Percentiles rank a stretch among this genome's conserved stretches.
phyloP scores from a whole-genome alignment of 805 yeast genomes.

The Kuraishia hungarica region DNA sequence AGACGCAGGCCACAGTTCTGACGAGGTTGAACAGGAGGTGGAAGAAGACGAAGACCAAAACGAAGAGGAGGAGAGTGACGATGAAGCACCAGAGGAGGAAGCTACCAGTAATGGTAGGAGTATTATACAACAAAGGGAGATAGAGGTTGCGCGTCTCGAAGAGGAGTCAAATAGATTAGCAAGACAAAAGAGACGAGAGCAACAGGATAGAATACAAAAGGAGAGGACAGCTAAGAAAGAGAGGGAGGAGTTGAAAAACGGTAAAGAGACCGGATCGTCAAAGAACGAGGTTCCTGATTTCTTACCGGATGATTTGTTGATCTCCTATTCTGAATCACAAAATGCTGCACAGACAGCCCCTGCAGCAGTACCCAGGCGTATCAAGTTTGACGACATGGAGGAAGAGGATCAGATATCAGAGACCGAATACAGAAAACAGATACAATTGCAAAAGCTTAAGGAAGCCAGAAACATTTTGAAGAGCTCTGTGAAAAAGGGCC shows the following conservation, averaged over 20 bases:
- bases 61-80: slow-evolving; percentile 16
- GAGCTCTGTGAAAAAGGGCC: slow-evolving; percentile 25
- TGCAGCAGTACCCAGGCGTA: slow-evolving; percentile 19
- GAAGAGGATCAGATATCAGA: slow-evolving; percentile 8
- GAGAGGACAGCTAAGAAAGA: slow-evolving; percentile 23
- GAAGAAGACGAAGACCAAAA: not conserved
- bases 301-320: slow-evolving; percentile 30
- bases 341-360: slow-evolving; percentile 7
- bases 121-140: slow-evolving; percentile 19
- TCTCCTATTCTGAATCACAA: slow-evolving; percentile 13
- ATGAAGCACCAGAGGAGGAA: slow-evolving; percentile 48
- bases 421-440: slow-evolving; percentile 10
- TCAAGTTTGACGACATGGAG: slow-evolving; percentile 22
- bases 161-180: slow-evolving; percentile 15
- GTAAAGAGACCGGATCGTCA: slow-evolving; percentile 4
- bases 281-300: slow-evolving; percentile 24
- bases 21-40: not conserved
- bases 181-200: slow-evolving; percentile 25
- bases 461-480: slow-evolving; percentile 22
- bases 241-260: slow-evolving; percentile 8
- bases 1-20: not conserved
- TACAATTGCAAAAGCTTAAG: slow-evolving; percentile 18
- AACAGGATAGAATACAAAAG: slow-evolving; percentile 16
- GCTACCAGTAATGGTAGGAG: slow-evolving; percentile 14
- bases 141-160: slow-evolving; percentile 10